These are phyloP conservation scores for Moesziomyces antarcticus DNA, from an alignment of 1,284 basidiomycete species.

Conservation along the genomic window DNA sequence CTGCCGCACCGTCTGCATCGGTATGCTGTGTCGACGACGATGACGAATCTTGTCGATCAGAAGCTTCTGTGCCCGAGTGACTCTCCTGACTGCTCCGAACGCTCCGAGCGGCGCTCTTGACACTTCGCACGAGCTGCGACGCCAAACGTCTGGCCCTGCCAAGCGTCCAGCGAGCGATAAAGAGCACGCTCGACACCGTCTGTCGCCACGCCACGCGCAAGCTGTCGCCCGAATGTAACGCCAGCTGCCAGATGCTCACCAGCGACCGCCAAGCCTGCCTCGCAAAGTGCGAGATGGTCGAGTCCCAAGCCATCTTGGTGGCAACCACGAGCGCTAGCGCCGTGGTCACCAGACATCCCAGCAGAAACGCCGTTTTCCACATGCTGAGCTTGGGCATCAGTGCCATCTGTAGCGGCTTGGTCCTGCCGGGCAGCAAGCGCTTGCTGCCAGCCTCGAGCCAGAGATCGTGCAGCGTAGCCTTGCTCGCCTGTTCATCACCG, in stretches of 20 bases:
- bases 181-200: constrained; percentile 16
- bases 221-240: constrained; percentile 20
- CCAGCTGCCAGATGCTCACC: constrained; percentile 29
- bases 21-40: constrained; percentile 1
- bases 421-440: constrained; percentile 33
- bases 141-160: constrained; percentile 7
- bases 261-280: constrained; percentile 33
- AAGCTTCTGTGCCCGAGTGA: not conserved
- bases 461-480: constrained; percentile 31
- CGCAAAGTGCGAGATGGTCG: constrained; percentile 32
- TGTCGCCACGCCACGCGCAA: constrained; percentile 32
- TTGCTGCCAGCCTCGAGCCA: constrained; percentile 19
- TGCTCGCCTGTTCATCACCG: constrained; percentile 18
- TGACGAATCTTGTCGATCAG: not conserved
- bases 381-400: constrained; percentile 14
- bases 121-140: constrained; percentile 3
- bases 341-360: constrained; percentile 25
- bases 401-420: constrained; percentile 33
- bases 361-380: constrained; percentile 27
- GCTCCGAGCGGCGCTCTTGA: constrained; percentile 7
- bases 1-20: not conserved
- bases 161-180: constrained; percentile 22
- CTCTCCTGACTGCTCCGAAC: constrained; percentile 8
- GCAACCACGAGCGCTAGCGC: constrained; percentile 23
- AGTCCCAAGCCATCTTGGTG: constrained; percentile 31